Evolutionary conservation across 164 flowering plant species (phyloP), one percentile per base, ranked within the genome.

Genomic region (Piper betle): DNA sequence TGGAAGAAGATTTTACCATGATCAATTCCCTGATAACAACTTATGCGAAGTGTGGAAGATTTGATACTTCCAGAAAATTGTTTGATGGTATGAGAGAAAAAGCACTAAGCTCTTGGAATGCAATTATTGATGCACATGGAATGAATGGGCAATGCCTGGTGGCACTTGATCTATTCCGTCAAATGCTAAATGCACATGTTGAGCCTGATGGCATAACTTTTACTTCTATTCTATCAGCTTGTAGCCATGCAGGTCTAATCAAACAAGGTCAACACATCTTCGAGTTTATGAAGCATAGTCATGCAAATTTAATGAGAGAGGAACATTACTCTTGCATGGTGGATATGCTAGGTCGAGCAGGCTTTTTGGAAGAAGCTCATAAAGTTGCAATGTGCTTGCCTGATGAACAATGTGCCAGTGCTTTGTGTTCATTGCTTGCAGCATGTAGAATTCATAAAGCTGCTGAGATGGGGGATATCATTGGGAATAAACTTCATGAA

Each of bases 261-360:
- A 78, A 82, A 66, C 82, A 79, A 66, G 87, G 91, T 16, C 56
- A 64, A 57, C 64, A n/a, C 4, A 43, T 71, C 66, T 83, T 84
- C 59, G 68, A 53, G 25, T 77, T 67, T 55, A 84, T 82, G 83
- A 64, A n/a, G 16, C 58, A 69, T 39, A 67, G 76, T 38, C 73
- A 77, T 68, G 62, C 63, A 39, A 62, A 75, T 2, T 18, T 37
- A 57, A 85, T 87, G 9, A 13, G 65, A 39, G 70, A 70, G 58
- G 85, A 83, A 71, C 95, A 87, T 60, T 82, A 78, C 62, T 68
- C 69, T n/a, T 87, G 88, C 66, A 71, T 80, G 71, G 79, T 83
- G 37, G 94, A 87, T 73, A 66, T 83, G 63, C 64, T 87, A 62
- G 70, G 86, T 56, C 76, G 87, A 57, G 84, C 85, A 15, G 95